phyloP scores from a whole-genome alignment of 768 basidiomycete genomes.

The Sporobolomyces pararoseus region DNA sequence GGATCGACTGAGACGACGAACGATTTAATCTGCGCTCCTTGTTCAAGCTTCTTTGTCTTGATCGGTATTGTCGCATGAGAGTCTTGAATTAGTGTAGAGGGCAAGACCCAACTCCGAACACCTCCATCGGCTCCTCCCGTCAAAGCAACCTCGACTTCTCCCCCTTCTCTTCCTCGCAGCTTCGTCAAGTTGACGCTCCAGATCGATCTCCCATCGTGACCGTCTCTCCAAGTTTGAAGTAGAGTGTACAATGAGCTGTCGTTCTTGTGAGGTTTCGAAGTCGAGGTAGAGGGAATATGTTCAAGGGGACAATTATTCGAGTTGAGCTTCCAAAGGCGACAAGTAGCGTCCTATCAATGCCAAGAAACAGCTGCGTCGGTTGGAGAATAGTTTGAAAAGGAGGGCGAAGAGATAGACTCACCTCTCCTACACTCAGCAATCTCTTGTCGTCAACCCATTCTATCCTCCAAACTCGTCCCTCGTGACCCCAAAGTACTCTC shows the following conservation, averaged over 20 bases:
- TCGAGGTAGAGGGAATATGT: too few relatives aligned
- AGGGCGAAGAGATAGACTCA: too few relatives aligned
- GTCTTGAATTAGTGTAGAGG: not conserved
- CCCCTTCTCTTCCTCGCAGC: not conserved
- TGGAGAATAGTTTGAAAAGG: too few relatives aligned
- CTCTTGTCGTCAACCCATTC: conserved; percentile 6
- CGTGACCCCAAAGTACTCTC: conserved; percentile 23
- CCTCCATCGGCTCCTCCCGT: conserved; percentile 33
- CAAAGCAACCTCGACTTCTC: not conserved
- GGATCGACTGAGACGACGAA: conserved; percentile 16
- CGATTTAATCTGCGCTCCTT: not conserved
- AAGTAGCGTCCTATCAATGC: conserved; percentile 17
- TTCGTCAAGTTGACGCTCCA: conserved; percentile 1
- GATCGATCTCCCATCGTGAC: conserved; percentile 25
- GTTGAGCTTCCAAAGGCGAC: conserved; percentile 10
- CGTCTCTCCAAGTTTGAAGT: conserved; percentile 11
- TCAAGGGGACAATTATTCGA: too few relatives aligned
- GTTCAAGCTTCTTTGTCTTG: not conserved
- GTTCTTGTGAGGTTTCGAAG: too few relatives aligned
- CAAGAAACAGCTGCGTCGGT: too few relatives aligned
- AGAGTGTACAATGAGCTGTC: not conserved
- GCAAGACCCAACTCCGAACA: conserved; percentile 13
- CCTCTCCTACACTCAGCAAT: conserved; percentile 6
- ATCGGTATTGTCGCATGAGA: too few relatives aligned
- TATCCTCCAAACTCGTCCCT: conserved; percentile 26